Percentiles rank a stretch among this genome's conserved stretches.
Evolutionary conservation across 2,329 filamentous ascomycete genomes (phyloP).

Genomic region (Cladosporium cucumerinum): DNA sequence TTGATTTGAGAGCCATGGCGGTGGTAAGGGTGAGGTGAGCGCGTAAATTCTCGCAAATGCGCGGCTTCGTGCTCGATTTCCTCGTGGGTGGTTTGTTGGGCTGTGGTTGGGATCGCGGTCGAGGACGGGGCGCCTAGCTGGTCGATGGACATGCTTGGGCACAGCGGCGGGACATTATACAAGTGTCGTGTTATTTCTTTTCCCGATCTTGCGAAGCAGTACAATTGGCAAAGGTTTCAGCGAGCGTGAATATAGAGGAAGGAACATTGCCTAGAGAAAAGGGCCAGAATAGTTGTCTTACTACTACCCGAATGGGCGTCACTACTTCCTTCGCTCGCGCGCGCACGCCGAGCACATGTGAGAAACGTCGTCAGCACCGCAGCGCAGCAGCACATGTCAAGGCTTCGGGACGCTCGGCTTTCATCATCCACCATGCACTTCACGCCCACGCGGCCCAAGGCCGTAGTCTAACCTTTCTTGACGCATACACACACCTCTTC

Average conservation of each 20-base stretch:
- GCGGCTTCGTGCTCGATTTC: slow-evolving; percentile 17
- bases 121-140: slow-evolving; percentile 8
- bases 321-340: not conserved
- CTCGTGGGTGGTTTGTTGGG: not conserved
- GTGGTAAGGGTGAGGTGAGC: slow-evolving; percentile 31
- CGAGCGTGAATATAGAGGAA: not conserved
- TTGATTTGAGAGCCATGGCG: slow-evolving; percentile 25
- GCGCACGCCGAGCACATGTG: not conserved
- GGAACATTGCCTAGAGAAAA: not conserved
- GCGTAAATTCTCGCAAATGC: slow-evolving; percentile 19
- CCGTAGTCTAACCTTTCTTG: not conserved
- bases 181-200: not conserved
- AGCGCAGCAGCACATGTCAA: slow-evolving; percentile 4
- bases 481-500: not conserved
- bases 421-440: not conserved
- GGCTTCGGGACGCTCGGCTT: slow-evolving; percentile 3
- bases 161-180: slow-evolving; percentile 11
- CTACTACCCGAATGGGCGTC: not conserved
- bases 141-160: slow-evolving; percentile 11
- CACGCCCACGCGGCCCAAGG: not conserved
- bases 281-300: not conserved
- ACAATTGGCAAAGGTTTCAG: not conserved
- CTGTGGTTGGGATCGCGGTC: not conserved
- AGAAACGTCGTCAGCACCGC: not conserved
- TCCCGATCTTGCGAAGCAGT: not conserved